Evolutionary conservation across 768 basidiomycete species (phyloP), one percentile per base, ranked within the genome.

Genomic region (Obba rivulosa): DNA sequence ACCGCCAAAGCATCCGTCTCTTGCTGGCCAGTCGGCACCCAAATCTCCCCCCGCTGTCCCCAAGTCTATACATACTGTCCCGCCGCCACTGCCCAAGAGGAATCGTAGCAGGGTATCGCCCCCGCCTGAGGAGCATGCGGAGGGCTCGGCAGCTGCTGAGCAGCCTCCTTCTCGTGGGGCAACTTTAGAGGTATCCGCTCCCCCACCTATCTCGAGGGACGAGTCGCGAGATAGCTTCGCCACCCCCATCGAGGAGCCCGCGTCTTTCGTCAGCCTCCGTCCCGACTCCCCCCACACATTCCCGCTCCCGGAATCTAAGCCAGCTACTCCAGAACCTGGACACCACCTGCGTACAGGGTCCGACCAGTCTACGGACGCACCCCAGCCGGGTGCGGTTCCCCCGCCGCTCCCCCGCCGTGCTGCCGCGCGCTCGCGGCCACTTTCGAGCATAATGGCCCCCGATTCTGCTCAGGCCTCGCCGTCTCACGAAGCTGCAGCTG

Each of bases 361-460:
- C 7, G 28, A 31, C 5, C 7, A 31, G 28, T 31, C 28, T 7
- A 7, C 28, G 28, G 28, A 31, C 13, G 13, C 28, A 17, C 61
- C 20, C 31, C 45, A 8, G 56, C 58, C 3, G 74, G 28, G 7
- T 31, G 28, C 77, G 41, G 66, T 60, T 3, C 66, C 69, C 5
- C 85, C 85, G 0, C 85, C 85, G 2, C 62, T 88, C 20, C 85
- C 85, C 0, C 73, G 81, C 36, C 70, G 85, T 39, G 85, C 85
- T 0, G 76, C 82, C 41, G 79, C 76, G 1, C 73, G 85, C 18
- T 68, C 66, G 5, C 57, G 74, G 11, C 67, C 72, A 10, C 45
- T 48, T 10, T 62, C 61, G 16, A 34, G 54, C 20, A 39, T 61
- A 45, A 45, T 57, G 46, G 31, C 58, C 41, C 28, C 28, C 28